Conservation (phyloP, 2,329 filamentous ascomycete genomes). For the Rhinocladiella mackenziei region DNA sequence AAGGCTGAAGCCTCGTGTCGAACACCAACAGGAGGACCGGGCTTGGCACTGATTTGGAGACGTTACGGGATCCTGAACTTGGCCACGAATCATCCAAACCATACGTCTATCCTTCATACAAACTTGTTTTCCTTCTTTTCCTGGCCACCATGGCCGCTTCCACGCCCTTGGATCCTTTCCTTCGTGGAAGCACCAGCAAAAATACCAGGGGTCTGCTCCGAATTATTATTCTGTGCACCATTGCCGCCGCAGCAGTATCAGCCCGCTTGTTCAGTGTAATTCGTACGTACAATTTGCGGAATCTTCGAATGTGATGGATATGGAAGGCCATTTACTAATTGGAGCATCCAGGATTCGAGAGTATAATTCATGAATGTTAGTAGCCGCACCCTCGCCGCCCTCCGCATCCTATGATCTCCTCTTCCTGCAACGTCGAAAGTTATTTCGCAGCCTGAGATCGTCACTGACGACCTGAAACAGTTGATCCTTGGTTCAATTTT, state of each 20-base stretch:
- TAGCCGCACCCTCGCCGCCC: constrained; percentile 34
- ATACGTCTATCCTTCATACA: too few relatives aligned
- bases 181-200: constrained; percentile 72
- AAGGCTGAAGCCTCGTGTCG: constrained; percentile 1
- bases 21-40: constrained; percentile 2
- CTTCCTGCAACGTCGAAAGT: neutral
- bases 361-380: constrained; percentile 99
- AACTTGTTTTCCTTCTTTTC: constrained; percentile 19
- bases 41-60: constrained; percentile 16
- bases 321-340: constrained; percentile 7
- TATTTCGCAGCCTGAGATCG: constrained; percentile 8
- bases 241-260: constrained; percentile 84
- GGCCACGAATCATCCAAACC: constrained; percentile 6
- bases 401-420: constrained; percentile 2
- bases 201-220: constrained; percentile 81
- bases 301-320: too few relatives aligned
- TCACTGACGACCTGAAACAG: constrained; percentile 49
- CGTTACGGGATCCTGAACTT: constrained; percentile 12
- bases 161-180: constrained; percentile 52
- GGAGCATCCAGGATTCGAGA: constrained; percentile 72
- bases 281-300: constrained; percentile 61
- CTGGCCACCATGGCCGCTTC: constrained; percentile 46
- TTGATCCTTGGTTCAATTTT: constrained; percentile 99
- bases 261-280: constrained; percentile 98
- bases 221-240: constrained; percentile 83